Percentiles rank a stretch among this genome's conserved stretches.
These are phyloP conservation scores for Martiniozyma abietophila DNA, from an alignment of 805 yeast genomes.

Conservation along the genomic window DNA sequence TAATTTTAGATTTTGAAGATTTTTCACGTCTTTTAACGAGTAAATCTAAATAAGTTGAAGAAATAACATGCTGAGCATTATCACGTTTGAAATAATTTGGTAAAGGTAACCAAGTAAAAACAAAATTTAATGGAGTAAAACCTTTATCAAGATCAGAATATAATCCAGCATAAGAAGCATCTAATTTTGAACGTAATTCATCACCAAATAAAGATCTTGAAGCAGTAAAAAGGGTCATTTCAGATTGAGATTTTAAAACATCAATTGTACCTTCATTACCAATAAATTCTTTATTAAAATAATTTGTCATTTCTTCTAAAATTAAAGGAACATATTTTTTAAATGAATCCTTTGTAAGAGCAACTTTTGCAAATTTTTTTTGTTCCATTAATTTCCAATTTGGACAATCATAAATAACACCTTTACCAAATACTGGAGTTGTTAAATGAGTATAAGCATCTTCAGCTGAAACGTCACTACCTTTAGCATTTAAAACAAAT, in stretches of 20 bases:
- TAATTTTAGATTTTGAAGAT: conserved; percentile 56
- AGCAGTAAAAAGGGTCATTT: conserved; percentile 93
- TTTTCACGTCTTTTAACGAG: conserved; percentile 64
- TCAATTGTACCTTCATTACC: conserved; percentile 41
- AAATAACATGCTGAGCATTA: conserved; percentile 73
- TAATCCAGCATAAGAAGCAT: conserved; percentile 72
- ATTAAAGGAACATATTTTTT: conserved; percentile 81
- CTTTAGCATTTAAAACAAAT: conserved; percentile 84
- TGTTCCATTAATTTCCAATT: conserved; percentile 94
- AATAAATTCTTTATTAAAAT: conserved; percentile 45
- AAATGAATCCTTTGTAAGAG: conserved; percentile 80
- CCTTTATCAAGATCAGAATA: conserved; percentile 94
- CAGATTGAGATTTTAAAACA: conserved; percentile 83
- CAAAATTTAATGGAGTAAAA: conserved; percentile 92
- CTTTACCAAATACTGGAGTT: conserved; percentile 98
- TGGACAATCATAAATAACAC: conserved; percentile 96
- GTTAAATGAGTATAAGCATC: conserved; percentile 93
- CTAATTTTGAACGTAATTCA: conserved; percentile 78
- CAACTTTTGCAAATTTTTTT: conserved; percentile 89
- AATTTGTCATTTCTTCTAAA: conserved; percentile 63
- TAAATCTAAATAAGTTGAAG: conserved; percentile 70
- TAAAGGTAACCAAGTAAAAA: conserved; percentile 87
- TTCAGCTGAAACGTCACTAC: conserved; percentile 88
- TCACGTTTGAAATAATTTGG: conserved; percentile 73
- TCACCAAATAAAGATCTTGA: conserved; percentile 86